Evolutionary conservation across 352 stramenopile genomes (phyloP).

Genomic region (Globisporangium ultimum): DNA sequence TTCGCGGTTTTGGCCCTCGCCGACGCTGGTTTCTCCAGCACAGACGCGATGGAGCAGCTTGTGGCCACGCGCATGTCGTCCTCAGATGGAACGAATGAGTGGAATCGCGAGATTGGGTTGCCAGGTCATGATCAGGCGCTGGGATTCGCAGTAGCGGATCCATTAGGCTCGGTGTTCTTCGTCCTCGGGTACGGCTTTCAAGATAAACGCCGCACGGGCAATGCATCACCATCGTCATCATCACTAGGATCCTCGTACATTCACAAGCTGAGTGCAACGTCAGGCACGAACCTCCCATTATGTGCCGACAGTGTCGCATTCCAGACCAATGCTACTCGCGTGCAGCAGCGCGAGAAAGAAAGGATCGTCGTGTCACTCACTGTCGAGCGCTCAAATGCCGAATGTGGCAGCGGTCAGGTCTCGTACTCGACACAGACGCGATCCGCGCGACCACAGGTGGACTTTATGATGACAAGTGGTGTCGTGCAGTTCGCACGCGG

Average conservation of each 20-base stretch:
- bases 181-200: conserved; percentile 4
- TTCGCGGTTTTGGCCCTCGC: conserved; percentile 6
- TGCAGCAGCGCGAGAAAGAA: conserved; percentile 7
- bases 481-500: conserved; percentile 19
- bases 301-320: conserved; percentile 14
- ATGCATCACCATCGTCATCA: background rate
- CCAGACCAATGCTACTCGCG: conserved; percentile 1
- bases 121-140: conserved; percentile 3
- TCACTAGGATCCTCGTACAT: background rate
- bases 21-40: conserved; percentile 6
- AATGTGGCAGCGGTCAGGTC: conserved; percentile 18
- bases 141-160: background rate
- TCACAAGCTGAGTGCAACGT: background rate
- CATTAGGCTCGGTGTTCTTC: background rate
- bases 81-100: background rate
- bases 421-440: conserved; percentile 14
- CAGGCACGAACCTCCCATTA: background rate
- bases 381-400: background rate
- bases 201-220: background rate
- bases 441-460: conserved; percentile 11
- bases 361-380: conserved; percentile 2
- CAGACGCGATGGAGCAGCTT: conserved; percentile 8
- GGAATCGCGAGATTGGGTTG: conserved; percentile 1
- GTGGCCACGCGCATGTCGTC: background rate
- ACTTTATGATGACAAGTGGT: conserved; percentile 23